Evolutionary conservation across 805 yeast genomes (phyloP).

Genomic region (Yarrowia sp.): DNA sequence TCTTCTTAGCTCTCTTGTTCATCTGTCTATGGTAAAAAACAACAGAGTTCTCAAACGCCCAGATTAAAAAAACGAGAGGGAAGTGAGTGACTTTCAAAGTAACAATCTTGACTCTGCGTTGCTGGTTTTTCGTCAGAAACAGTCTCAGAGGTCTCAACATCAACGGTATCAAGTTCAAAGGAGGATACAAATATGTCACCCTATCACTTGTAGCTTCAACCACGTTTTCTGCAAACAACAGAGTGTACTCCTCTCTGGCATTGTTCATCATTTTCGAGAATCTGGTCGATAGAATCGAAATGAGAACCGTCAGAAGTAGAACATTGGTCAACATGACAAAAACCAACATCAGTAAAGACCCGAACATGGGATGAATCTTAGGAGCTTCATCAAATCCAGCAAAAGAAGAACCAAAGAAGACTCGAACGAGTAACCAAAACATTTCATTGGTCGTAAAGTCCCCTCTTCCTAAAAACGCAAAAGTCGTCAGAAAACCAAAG

Average conservation of each 20-base stretch:
- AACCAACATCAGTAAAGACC: conserved; percentile 49
- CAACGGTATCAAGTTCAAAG: conserved; percentile 12
- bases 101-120: conserved; percentile 2
- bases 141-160: conserved; percentile 2
- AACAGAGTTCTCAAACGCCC: conserved; percentile 23
- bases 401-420: conserved; percentile 49
- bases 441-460: conserved; percentile 46
- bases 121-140: neutral
- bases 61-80: conserved; percentile 10
- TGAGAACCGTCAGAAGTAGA: conserved; percentile 47
- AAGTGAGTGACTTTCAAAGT: conserved; percentile 15
- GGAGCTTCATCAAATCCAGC: conserved; percentile 50
- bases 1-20: neutral
- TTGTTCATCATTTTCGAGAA: conserved; percentile 49
- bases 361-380: conserved; percentile 47
- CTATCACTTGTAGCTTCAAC: conserved; percentile 39
- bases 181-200: conserved; percentile 18
- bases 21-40: conserved; percentile 13
- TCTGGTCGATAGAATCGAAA: conserved; percentile 49
- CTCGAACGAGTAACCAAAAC: conserved; percentile 49
- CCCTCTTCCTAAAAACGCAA: conserved; percentile 48
- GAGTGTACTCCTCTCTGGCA: conserved; percentile 49
- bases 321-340: conserved; percentile 44
- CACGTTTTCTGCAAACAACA: conserved; percentile 48
- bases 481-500: conserved; percentile 50